Evolutionary conservation across 345 rosid species (phyloP).

Genomic region (Eucalyptus paniculata): DNA sequence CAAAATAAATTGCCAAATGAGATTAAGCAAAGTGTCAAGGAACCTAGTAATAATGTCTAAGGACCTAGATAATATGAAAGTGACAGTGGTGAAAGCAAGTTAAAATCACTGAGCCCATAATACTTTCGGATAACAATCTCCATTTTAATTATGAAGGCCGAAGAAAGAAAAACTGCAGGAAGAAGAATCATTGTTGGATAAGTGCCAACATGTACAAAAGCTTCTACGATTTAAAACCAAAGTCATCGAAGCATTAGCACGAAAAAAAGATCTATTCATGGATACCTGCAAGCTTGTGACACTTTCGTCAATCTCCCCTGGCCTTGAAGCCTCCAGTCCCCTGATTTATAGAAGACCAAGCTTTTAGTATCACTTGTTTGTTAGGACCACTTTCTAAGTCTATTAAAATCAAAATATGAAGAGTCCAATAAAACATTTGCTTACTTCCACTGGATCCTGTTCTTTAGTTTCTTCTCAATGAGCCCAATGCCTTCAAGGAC

Average conservation of each 20-base stretch:
- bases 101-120: neutral
- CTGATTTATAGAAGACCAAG: constrained; percentile 22
- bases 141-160: neutral
- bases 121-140: neutral
- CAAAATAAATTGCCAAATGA: neutral
- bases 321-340: constrained; percentile 86
- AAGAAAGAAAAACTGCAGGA: neutral
- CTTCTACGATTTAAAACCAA: neutral
- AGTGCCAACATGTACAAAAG: neutral
- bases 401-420: neutral
- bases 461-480: constrained; percentile 93
- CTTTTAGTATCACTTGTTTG: neutral
- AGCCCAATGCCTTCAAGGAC: constrained; percentile 99
- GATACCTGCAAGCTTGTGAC: constrained; percentile 76
- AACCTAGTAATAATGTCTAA: neutral
- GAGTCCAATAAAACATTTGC: neutral
- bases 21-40: neutral
- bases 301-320: constrained; percentile 67
- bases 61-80: neutral
- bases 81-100: neutral
- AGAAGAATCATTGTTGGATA: neutral
- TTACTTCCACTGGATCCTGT: constrained; percentile 98
- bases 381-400: neutral
- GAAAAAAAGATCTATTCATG: neutral
- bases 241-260: neutral